Evolutionary conservation across 139 green algal genomes (phyloP), one percentile per base, ranked within the genome.

Genomic region (Tetraselmis striata): DNA sequence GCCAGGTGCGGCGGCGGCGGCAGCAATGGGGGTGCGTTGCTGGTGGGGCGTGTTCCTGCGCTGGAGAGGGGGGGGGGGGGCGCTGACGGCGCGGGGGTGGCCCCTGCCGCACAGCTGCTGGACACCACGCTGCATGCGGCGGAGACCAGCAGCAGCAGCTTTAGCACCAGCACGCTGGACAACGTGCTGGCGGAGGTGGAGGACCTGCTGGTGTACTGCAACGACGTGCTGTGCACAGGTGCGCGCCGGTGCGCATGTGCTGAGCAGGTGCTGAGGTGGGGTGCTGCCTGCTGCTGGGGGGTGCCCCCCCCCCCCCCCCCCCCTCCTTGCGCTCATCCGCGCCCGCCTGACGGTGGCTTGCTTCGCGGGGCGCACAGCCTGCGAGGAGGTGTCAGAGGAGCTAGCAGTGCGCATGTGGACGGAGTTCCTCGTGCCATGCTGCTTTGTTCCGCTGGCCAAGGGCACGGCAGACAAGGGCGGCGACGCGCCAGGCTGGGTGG

Each of bases 131-230:
- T 83, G 59, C 79, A 26, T 2, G 79, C 79, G 2, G 32, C 59
- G 11, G 24, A 80, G 59, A 26, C 59, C 23, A 45, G 79, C 2
- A 83, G 30, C n/a, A 79, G 25, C n/a, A 67, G 18, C 45, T 67
- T 67, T 18, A 67, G 45, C 18, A 18, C 45, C 18, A 18, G 18
- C 1, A 75, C 82, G 1, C 82, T 98, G 25, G 95, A 98, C 80
- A 92, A 87, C 0, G 86, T 90, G 32, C 86, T 98, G 30, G 93
- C 93, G 0, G 96, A 98, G 85, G 87, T 98, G 22, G 95, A 97
- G 84, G 96, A 98, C 84, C 85, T 98, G 77, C 79, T 99, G 5
- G 95, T 92, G 25, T 99, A 98, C 88, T 93, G 89, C 86, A 96
- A 94, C 76, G 96, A 99, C 86, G 90, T 98, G 29, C 89, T 98